Evolutionary conservation across 2,329 filamentous ascomycete genomes (phyloP).

Genomic region (Aspergillus cejpii): DNA sequence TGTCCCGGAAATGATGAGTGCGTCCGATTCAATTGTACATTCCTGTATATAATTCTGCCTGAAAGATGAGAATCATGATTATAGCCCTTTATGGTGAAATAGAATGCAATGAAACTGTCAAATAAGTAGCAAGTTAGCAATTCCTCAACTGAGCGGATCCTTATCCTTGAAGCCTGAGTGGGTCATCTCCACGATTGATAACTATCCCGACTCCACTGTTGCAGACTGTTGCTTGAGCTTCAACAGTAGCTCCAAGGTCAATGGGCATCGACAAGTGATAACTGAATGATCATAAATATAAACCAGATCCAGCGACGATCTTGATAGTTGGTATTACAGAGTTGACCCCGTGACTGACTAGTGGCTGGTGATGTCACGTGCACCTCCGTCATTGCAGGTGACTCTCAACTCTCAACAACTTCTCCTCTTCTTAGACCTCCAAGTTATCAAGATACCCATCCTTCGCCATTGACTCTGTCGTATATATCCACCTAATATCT

Average conservation of each 20-base stretch:
- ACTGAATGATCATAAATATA: no score
- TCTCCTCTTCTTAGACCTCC: neutral
- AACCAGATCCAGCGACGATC: no score
- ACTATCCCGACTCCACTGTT: neutral
- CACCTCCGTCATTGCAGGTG: neutral
- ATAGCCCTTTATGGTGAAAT: neutral
- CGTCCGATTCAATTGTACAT: neutral
- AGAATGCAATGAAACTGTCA: no score
- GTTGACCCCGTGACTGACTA: neutral
- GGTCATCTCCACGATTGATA: conserved; percentile 2
- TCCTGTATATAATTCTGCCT: neutral
- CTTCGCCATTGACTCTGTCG: no score
- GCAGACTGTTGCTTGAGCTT: no score
- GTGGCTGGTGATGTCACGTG: neutral
- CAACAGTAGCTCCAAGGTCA: no score
- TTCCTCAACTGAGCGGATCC: neutral
- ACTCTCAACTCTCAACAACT: neutral
- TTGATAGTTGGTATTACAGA: neutral
- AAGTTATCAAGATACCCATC: no score
- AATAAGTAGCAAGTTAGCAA: no score
- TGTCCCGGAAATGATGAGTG: neutral
- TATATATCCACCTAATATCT: neutral
- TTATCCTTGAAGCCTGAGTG: neutral
- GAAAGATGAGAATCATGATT: no score
- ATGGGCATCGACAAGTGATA: no score